Evolutionary conservation across 805 yeast species (phyloP).

Genomic region (Kodamaea sagamina): DNA sequence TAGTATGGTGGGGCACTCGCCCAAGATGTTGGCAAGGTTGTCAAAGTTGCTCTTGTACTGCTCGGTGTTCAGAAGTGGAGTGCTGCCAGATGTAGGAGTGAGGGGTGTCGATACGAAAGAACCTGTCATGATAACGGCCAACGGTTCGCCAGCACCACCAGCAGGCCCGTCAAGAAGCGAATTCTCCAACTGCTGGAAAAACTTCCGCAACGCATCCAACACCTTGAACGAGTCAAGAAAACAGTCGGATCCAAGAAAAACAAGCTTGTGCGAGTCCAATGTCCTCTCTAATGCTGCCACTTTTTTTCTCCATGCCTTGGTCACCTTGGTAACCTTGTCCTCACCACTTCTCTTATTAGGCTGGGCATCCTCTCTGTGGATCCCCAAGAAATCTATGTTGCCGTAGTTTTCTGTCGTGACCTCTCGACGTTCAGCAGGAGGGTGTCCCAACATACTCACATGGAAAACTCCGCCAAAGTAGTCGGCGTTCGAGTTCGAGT

Average conservation of each 20-base stretch:
- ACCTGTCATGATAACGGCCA: conserved; percentile 77
- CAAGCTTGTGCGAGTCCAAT: conserved; percentile 55
- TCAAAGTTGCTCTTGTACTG: conserved; percentile 72
- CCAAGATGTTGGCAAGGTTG: conserved; percentile 63
- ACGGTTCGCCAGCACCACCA: conserved; percentile 45
- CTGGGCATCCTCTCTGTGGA: conserved; percentile 31
- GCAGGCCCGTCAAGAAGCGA: conserved; percentile 29
- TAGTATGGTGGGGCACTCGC: conserved; percentile 57
- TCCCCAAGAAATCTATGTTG: conserved; percentile 65
- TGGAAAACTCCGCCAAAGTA: conserved; percentile 55
- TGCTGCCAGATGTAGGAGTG: conserved; percentile 51
- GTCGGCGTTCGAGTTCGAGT: conserved; percentile 29
- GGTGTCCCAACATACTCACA: conserved; percentile 78
- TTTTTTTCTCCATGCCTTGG: conserved; percentile 55
- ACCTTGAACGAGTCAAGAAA: conserved; percentile 60
- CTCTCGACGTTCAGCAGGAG: conserved; percentile 80
- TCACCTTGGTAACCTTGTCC: conserved; percentile 54
- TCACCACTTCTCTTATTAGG: conserved; percentile 18
- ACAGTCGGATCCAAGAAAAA: conserved; percentile 76
- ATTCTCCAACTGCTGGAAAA: conserved; percentile 54
- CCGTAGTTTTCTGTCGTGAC: conserved; percentile 72
- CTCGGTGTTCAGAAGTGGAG: conserved; percentile 52
- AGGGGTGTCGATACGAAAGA: conserved; percentile 73
- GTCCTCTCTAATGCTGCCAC: conserved; percentile 59
- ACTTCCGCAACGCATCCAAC: conserved; percentile 64